Evolutionary conservation across 2,329 filamentous ascomycete species (phyloP).

Genomic region (Daldinia eschscholtzii): DNA sequence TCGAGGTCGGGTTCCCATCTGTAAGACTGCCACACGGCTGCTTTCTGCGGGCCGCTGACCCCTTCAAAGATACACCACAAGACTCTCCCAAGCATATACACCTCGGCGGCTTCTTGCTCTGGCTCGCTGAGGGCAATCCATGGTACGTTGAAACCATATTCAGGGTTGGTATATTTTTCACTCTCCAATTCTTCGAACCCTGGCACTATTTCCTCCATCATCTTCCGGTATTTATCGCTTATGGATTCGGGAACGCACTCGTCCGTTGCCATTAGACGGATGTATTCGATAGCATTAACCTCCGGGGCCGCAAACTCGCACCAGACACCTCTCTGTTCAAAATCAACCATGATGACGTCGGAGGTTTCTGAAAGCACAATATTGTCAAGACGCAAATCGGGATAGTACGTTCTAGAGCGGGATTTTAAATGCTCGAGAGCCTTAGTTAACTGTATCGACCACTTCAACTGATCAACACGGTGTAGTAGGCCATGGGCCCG

Average conservation of each 20-base stretch:
- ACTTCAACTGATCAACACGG: slow-evolving; percentile 62
- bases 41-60: slow-evolving; percentile 68
- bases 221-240: slow-evolving; percentile 56
- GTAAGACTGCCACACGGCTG: slow-evolving; percentile 71
- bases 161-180: slow-evolving; percentile 63
- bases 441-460: slow-evolving; percentile 65
- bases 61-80: slow-evolving; percentile 74
- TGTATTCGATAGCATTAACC: slow-evolving; percentile 69
- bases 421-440: slow-evolving; percentile 65
- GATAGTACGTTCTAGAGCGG: slow-evolving; percentile 64
- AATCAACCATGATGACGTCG: slow-evolving; percentile 69
- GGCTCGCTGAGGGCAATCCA: slow-evolving; percentile 65
- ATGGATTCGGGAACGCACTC: slow-evolving; percentile 59
- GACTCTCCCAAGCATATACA: slow-evolving; percentile 72
- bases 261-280: slow-evolving; percentile 66
- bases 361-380: slow-evolving; percentile 63
- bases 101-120: slow-evolving; percentile 70
- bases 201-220: slow-evolving; percentile 61
- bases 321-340: slow-evolving; percentile 74
- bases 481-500: slow-evolving; percentile 60
- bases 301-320: slow-evolving; percentile 72
- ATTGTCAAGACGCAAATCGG: slow-evolving; percentile 71
- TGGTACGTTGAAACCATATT: slow-evolving; percentile 66
- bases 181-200: slow-evolving; percentile 59
- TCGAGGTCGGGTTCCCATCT: slow-evolving; percentile 67